Base-by-base conservation (phyloP, 805 yeast species). In the Wickerhamiella australiensis region DNA sequence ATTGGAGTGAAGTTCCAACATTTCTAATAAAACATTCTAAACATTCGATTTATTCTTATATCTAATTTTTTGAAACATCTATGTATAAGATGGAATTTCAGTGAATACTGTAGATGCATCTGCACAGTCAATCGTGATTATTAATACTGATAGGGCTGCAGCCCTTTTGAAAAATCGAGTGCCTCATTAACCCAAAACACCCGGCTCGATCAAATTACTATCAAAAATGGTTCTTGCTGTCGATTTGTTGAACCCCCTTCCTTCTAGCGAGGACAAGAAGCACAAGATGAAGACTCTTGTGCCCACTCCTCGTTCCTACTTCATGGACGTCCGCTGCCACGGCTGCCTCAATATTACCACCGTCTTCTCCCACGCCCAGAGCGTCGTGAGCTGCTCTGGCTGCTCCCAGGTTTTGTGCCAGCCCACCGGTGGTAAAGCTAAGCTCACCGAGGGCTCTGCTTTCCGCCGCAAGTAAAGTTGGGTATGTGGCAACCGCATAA, bases 351-450 rank as follows among this genome's bases (percentile, higher is more conserved):
- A 82, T 82, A 92, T 92, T 78, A 87, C 98, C 74, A 90, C 96
- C 64, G 97, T 92, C 62, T 92, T 92, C 84, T 90, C 97, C 59
- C 98, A 92, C 75, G 97, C 99, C 63, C 98, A 92, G 80, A 92
- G 98, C 66, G 97, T 96, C 67, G 98, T 92, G 68, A 84, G 96
- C 68, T 92, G 99, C 80, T 97, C 94, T 69, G 80, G 94, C 51
- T 92, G 99, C 78, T 82, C 97, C 62, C 86, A 96, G 61, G 96
- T 92, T 60, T 83, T 92, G 70, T 88, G 97, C 77, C 82, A 92
- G 68, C 99, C 99, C 71, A 84, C 96, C 62, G 99, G 99, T 80
- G 99, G 99, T 79, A 92, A 92, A 81, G 96, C 97, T 69, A 87
- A 83, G 76, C 81, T 92, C 72, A 87, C 97, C 65, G 98, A 94